These are phyloP conservation scores for Keqinozyma sinolaborantium DNA, from an alignment of 1,139 yeast species.

Conservation along the genomic window DNA sequence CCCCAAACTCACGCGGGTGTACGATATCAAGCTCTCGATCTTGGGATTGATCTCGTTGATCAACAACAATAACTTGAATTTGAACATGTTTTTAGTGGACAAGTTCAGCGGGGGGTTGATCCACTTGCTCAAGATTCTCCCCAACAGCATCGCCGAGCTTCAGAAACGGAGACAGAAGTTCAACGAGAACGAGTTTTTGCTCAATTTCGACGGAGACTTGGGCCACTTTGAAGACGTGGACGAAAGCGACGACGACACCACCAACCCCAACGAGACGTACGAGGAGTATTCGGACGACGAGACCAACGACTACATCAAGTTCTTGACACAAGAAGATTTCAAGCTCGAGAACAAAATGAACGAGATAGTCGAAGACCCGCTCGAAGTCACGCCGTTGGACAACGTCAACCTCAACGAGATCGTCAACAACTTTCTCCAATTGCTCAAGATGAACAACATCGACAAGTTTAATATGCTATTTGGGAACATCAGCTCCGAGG, in stretches of 20 bases:
- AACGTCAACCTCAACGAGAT: slow-evolving; percentile 54
- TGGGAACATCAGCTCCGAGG: slow-evolving; percentile 11
- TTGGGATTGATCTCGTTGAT: slow-evolving; percentile 63
- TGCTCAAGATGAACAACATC: slow-evolving; percentile 10
- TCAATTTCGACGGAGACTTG: slow-evolving; percentile 3
- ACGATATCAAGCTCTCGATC: slow-evolving; percentile 72
- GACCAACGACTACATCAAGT: slow-evolving; percentile 37
- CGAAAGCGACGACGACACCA: slow-evolving; percentile 17
- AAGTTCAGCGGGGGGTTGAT: slow-evolving; percentile 10
- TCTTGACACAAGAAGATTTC: slow-evolving; percentile 34
- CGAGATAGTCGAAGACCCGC: slow-evolving; percentile 73
- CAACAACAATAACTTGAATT: slow-evolving; percentile 20
- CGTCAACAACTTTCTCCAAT: slow-evolving; percentile 13
- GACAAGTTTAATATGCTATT: slow-evolving; percentile 12
- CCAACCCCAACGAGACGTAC: slow-evolving; percentile 30
- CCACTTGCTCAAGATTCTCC: slow-evolving; percentile 48
- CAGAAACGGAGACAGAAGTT: slow-evolving; percentile 57
- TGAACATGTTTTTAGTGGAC: slow-evolving; percentile 1
- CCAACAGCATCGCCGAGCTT: slow-evolving; percentile 63
- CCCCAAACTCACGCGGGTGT: slow-evolving; percentile 65
- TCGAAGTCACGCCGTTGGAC: slow-evolving; percentile 76
- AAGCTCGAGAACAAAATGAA: slow-evolving; percentile 49
- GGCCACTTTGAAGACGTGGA: slow-evolving; percentile 13
- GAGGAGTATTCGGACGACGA: slow-evolving; percentile 30
- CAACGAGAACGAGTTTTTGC: slow-evolving; percentile 31